Evolutionary conservation across 2,329 filamentous ascomycete species (phyloP), one percentile per base, ranked within the genome.

Genomic region (Penicillium sp.): DNA sequence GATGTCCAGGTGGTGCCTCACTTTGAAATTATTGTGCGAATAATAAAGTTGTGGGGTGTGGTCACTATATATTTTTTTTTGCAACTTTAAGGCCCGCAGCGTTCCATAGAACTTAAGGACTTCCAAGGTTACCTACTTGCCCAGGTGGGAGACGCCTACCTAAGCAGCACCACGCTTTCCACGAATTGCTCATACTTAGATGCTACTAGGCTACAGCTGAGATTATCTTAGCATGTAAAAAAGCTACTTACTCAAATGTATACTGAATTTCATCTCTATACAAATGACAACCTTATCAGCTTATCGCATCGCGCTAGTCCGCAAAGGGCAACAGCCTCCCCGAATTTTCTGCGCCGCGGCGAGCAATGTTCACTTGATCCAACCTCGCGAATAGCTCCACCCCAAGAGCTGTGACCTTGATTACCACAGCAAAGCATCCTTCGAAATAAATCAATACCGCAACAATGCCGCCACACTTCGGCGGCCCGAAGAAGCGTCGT

Each of bases 401-500:
- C 57, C 26, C 35, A n/a, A 45, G 52, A 49, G 54, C 50, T 55
- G 46, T 24, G 52, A 52, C 27, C 19, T 22, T n/a, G 39, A 53
- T 39, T 35, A 33, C 47, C 44, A 24, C 46, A 53, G 27, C n/a
- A 43, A 37, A 19, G 27, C 39, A 45, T 37, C 48, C 59, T 53
- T 52, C 41, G 27, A 46, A 48, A 14, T 24, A 9, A 50, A 14
- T 19, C 13, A 50, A 31, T 10, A 6, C n/a, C 24, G 10, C 33
- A 50, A 39, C 43, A 63, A 75, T 75, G 73, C 65, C 67, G 37
- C 68, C 65, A 35, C 58, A 65, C 53, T 35, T 63, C 7, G 57
- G 62, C 49, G 57, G 52, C 22, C 57, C 67, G 26, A 73, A 67
- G 61, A 79, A 79, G 64, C 71, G 77, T 55, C 73, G 71, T 41